Percentiles rank a stretch among this genome's conserved stretches.
These are phyloP conservation scores for Rhizopus microsporus DNA, from an alignment of 371 early-diverging fungal species.

Conservation along the genomic window DNA sequence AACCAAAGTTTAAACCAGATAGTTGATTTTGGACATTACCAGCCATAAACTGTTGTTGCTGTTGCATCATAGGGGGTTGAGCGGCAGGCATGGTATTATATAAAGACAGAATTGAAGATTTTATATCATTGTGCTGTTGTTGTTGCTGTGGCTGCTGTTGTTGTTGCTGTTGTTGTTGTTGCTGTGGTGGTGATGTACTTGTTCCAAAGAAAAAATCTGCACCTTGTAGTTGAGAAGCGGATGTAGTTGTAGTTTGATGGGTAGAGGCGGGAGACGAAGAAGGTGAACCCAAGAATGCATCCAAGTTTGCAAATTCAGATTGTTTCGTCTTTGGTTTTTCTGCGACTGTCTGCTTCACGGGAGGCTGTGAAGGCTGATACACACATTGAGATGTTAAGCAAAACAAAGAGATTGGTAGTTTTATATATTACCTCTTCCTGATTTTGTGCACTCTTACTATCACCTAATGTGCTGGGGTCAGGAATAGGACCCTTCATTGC, in stretches of 20 bases:
- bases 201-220: slow-evolving; percentile 45
- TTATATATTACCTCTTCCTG: slow-evolving; percentile 19
- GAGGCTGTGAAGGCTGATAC: background rate
- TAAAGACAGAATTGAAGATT: slow-evolving; percentile 60
- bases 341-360: slow-evolving; percentile 10
- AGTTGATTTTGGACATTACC: slow-evolving; percentile 40
- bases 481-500: slow-evolving; percentile 72
- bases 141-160: slow-evolving; percentile 25
- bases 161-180: slow-evolving; percentile 15
- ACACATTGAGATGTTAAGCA: too few species aligned
- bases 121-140: slow-evolving; percentile 47
- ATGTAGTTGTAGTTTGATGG: slow-evolving; percentile 8
- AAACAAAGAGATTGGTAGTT: background rate
- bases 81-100: slow-evolving; percentile 40
- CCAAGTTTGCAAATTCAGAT: slow-evolving; percentile 43
- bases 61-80: slow-evolving; percentile 10
- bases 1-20: slow-evolving; percentile 35
- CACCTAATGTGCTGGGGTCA: slow-evolving; percentile 69
- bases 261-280: slow-evolving; percentile 22
- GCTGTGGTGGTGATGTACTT: slow-evolving; percentile 15
- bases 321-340: slow-evolving; percentile 23
- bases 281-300: slow-evolving; percentile 43
- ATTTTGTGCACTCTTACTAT: slow-evolving; percentile 27
- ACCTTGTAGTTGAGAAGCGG: slow-evolving; percentile 39
- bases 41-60: slow-evolving; percentile 15